These are phyloP conservation scores for Diplosphaera chodatii DNA, from an alignment of 139 green algal genomes.

Conservation along the genomic window DNA sequence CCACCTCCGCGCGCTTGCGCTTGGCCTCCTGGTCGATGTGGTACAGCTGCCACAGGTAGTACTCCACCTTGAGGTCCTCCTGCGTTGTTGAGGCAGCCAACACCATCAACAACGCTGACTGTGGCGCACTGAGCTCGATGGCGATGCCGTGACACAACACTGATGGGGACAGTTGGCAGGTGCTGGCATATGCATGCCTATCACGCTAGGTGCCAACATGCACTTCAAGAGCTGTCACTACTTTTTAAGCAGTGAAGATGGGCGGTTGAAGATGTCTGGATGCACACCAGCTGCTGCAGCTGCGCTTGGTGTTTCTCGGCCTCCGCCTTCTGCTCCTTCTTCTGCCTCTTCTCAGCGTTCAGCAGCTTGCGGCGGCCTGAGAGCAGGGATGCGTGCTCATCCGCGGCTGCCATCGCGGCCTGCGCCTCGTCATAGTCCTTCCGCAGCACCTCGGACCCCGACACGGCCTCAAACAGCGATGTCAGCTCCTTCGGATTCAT, in stretches of 20 bases:
- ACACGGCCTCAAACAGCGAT: conserved; percentile 87
- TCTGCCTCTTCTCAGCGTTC: conserved; percentile 73
- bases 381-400: conserved; percentile 53
- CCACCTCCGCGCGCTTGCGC: conserved; percentile 23
- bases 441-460: conserved; percentile 51
- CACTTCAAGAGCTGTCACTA: too few species aligned
- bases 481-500: conserved; percentile 80
- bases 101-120: too few species aligned
- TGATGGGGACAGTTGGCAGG: too few species aligned
- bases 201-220: too few species aligned
- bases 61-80: conserved; percentile 36
- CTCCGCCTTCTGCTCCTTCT: conserved; percentile 97
- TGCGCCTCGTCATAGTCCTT: conserved; percentile 70
- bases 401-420: conserved; percentile 38
- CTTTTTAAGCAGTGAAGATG: too few species aligned
- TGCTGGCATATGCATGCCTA: too few species aligned
- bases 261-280: too few species aligned
- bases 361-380: conserved; percentile 75
- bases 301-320: conserved; percentile 79
- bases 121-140: too few species aligned
- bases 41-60: conserved; percentile 79
- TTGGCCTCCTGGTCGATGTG: conserved; percentile 45
- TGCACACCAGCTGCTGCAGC: conserved; percentile 64
- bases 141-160: too few species aligned
- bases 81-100: too few species aligned